Base-by-base conservation (phyloP, 1,139 yeast species). In the Scheffersomyces insectosa region DNA sequence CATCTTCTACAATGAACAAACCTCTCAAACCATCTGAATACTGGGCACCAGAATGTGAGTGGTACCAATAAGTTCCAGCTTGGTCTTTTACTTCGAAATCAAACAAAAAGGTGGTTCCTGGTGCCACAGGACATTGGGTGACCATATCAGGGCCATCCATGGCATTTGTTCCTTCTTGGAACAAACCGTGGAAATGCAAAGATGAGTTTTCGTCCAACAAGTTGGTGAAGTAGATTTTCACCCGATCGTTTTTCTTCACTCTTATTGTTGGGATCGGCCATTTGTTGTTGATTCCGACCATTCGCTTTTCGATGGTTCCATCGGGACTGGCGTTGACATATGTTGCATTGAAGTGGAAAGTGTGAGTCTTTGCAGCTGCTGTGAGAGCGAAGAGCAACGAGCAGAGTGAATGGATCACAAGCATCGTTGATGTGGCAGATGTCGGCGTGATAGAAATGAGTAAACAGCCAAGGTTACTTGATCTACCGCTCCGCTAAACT, bases 121-220 rank as follows among this genome's bases (percentile, higher is more conserved):
- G 85, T 36, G 83, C 77, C 45, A 86, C 80, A 27, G 93, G 91
- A 64, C 93, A 86, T 62, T 85, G 91, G 8, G 89, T 82, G 33
- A 85, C 82, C 75, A 78, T 76, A 56, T 83, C 84, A 3, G 93
- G 89, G 5, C 95, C 95, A 62, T 86, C 95, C 88, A 83, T 84
- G 57, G 77, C 80, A 49, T 66, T 72, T 2, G 77, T 63, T 10
- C 81, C 82, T 32, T 76, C 73, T 67, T 82, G 87, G 63, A 82
- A 82, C 48, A 86, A 60, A 9, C 95, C 95, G 52, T 86, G 95
- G 76, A 85, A 84, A 64, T 86, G 95, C 42, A 86, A 63, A 5
- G 89, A 77, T 5, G 90, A 82, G 54, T 80, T 75, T 37, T 66
- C 57, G 46, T 75, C 76, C 42, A 86, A 70, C 3, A 79, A 81